Evolutionary conservation across 192 early-diverging fungal genomes (phyloP).

Genomic region (Rhizophagus clarus): DNA sequence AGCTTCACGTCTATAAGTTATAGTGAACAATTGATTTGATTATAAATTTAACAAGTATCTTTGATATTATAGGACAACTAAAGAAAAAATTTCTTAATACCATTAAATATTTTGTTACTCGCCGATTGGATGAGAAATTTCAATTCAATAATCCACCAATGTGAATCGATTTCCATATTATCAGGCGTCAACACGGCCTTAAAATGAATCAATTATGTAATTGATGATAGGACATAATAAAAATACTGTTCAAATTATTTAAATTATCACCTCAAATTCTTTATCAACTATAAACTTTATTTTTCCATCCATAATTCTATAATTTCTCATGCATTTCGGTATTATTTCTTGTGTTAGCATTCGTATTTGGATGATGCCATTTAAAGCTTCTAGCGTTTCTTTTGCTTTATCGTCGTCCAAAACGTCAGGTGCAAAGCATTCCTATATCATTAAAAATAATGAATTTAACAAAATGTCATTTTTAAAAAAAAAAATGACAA

Average conservation of each 20-base stretch:
- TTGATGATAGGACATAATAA: no score
- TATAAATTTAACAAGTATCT: not conserved
- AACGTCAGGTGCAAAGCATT: slow-evolving; percentile 55
- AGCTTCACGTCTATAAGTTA: not conserved
- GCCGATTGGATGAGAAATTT: slow-evolving; percentile 19
- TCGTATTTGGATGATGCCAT: slow-evolving; percentile 73
- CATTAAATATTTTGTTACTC: not conserved
- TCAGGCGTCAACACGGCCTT: slow-evolving; percentile 1
- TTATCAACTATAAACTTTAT: slow-evolving; percentile 72
- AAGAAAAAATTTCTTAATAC: not conserved
- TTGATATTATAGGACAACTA: not conserved
- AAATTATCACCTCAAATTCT: slow-evolving; percentile 65
- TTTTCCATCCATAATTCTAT: slow-evolving; percentile 63
- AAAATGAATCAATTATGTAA: not conserved
- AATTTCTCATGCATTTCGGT: slow-evolving; percentile 66
- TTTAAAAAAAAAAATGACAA: not conserved
- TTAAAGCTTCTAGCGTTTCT: slow-evolving; percentile 60
- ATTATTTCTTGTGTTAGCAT: slow-evolving; percentile 73
- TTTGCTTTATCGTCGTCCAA: slow-evolving; percentile 63
- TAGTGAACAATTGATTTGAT: not conserved
- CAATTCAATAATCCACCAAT: slow-evolving; percentile 11
- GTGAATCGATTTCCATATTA: not conserved
- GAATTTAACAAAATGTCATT: not conserved
- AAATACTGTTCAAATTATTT: no score
- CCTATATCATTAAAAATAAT: slow-evolving; percentile 34